Evolutionary conservation across 805 yeast species (phyloP).

Genomic region (Wickerhamiella dianesei): DNA sequence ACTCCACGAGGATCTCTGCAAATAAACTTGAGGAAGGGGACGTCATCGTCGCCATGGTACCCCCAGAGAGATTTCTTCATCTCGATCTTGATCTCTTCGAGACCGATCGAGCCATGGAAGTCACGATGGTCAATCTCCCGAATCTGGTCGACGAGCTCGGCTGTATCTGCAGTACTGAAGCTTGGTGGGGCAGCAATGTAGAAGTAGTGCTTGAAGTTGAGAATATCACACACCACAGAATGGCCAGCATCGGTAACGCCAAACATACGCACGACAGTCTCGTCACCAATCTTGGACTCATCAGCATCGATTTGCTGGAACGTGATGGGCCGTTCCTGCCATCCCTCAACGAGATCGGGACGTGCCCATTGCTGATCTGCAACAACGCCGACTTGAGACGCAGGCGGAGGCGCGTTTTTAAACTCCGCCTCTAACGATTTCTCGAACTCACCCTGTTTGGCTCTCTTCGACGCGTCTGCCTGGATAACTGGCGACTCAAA

Average conservation of each 20-base stretch:
- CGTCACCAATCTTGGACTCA: conserved; percentile 49
- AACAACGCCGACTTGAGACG: conserved; percentile 5
- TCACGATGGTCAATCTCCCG: not conserved
- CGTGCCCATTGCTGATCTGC: conserved; percentile 41
- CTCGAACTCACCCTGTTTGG: not conserved
- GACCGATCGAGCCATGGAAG: conserved; percentile 1
- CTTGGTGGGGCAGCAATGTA: conserved; percentile 85
- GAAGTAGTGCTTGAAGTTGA: conserved; percentile 79
- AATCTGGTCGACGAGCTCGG: conserved; percentile 26
- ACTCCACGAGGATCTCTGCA: conserved; percentile 54
- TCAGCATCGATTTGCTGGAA: conserved; percentile 89
- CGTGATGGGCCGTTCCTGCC: conserved; percentile 31
- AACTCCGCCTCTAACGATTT: not conserved
- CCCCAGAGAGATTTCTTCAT: conserved; percentile 90
- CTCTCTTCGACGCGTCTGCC: not conserved
- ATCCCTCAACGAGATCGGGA: conserved; percentile 30
- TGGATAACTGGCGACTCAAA: not conserved
- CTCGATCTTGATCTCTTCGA: conserved; percentile 42
- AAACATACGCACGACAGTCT: conserved; percentile 55
- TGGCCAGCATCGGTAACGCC: conserved; percentile 84
- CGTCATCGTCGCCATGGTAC: conserved; percentile 59
- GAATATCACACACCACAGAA: conserved; percentile 78
- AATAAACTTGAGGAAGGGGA: conserved; percentile 66
- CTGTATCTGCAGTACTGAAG: conserved; percentile 44
- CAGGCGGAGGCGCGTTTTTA: not conserved